A percentile compares a stretch with the other conserved stretches of the same genome.
phyloP scores from a whole-genome alignment of 441 rosid species.

The Croton setiger region DNA sequence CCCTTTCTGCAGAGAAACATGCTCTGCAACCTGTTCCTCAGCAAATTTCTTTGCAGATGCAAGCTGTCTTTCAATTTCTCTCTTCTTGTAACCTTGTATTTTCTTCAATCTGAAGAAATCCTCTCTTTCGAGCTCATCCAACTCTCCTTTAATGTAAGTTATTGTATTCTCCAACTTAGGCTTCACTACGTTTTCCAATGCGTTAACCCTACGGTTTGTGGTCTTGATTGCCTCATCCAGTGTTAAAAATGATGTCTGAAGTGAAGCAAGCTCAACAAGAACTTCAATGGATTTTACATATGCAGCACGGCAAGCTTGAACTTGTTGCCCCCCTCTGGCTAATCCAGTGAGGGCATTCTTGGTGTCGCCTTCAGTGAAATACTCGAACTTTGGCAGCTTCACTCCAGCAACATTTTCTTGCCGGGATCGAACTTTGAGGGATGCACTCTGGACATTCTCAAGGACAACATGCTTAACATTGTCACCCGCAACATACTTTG shows the following conservation, averaged over 20 bases:
- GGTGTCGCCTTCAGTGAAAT: conserved; percentile 74
- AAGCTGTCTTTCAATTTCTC: conserved; percentile 64
- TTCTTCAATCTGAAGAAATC: conserved; percentile 90
- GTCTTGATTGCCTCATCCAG: conserved; percentile 94
- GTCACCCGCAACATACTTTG: conserved; percentile 88
- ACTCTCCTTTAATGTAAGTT: conserved; percentile 73
- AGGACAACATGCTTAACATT: conserved; percentile 76
- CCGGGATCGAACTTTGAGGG: conserved; percentile 72
- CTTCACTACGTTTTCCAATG: conserved; percentile 85
- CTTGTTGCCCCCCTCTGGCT: conserved; percentile 93
- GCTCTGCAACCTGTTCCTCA: conserved; percentile 64
- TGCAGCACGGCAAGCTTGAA: conserved; percentile 84
- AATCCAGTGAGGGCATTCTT: conserved; percentile 84
- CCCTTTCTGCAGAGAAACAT: conserved; percentile 59
- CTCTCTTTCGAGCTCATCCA: conserved; percentile 93
- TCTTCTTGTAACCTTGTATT: conserved; percentile 84
- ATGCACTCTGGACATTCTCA: conserved; percentile 77
- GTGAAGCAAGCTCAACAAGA: conserved; percentile 91
- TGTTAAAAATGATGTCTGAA: conserved; percentile 82
- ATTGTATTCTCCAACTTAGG: conserved; percentile 85
- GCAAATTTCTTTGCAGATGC: conserved; percentile 54
- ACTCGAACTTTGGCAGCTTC: conserved; percentile 85
- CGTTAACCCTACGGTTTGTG: conserved; percentile 90
- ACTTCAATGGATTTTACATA: conserved; percentile 81
- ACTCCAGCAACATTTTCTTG: conserved; percentile 88